Evolutionary conservation across 108 stramenopile genomes (phyloP), one percentile per base, ranked within the genome.

Genomic region (Craspedostauros australis): DNA sequence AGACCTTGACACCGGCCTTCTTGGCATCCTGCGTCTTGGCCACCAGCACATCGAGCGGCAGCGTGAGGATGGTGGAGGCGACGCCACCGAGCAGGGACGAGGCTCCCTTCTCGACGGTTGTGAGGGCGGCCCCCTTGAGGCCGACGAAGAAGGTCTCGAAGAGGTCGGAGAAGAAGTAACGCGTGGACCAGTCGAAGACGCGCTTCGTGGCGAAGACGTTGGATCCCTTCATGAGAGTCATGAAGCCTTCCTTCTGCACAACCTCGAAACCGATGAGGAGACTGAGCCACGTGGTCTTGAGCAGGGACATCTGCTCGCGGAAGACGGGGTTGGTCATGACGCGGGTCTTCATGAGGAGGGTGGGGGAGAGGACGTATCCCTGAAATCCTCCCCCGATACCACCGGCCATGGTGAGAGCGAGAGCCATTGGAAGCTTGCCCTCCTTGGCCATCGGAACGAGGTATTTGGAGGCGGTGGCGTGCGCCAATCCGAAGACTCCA

Each of bases 311-410:
- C 1, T 55, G 56, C 23, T 74, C 55, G 15, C 77, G 72, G 67
- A 79, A 84, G 16, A 70, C 51, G 1, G 62, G 54, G 44, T 84
- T 68, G 5, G 82, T 84, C 82, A 84, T 84, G 31, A 84, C 82
- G 5, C 82, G 60, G n/a, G 82, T 84, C 60, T 84, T 84, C 21
- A 84, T 55, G 19, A 84, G 59, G 11, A 84, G 57, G n/a, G 70
- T 69, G 8, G 82, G 82, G 9, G 62, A 66, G 5, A 84, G 55
- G 20, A 79, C 74, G 48, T 71, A 60, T 28, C 82, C 80, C 43
- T 82, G 80, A 32, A 82, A 47, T 14, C 57, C 72, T 21, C 80
- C 80, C 7, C 44, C 75, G 24, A 74, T 46, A 18, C 72, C 80
- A 2, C 80, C 80, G 18, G 72, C 69, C 6, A 76, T 29, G 21